phyloP scores from a whole-genome alignment of 116 monocot genomes.

The Trichopus zeylanicus region DNA sequence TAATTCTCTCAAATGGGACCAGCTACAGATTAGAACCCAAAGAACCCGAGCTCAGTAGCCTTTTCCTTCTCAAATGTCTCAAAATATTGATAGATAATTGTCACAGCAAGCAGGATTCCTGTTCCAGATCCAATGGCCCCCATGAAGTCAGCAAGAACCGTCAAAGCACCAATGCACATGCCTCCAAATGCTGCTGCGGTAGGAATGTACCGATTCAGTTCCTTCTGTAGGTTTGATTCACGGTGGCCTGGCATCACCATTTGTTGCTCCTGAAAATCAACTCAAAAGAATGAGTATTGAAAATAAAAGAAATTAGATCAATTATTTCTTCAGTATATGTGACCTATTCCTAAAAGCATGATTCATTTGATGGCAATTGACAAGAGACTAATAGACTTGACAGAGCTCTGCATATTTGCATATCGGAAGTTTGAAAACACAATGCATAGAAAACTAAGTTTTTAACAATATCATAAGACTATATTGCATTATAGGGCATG shows the following conservation, averaged over 20 bases:
- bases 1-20: too few relatives aligned
- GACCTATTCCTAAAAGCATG: not conserved
- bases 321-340: not conserved
- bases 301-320: not conserved
- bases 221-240: conserved; percentile 15
- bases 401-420: too few relatives aligned
- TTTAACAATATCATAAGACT: too few relatives aligned
- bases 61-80: conserved; percentile 4
- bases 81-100: not conserved
- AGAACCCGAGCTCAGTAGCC: not conserved
- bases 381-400: too few relatives aligned
- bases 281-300: not conserved
- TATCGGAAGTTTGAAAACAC: too few relatives aligned
- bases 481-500: too few relatives aligned
- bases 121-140: conserved; percentile 2
- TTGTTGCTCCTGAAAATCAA: conserved; percentile 18
- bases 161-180: not conserved
- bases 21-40: not conserved
- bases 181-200: not conserved
- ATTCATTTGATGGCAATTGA: too few relatives aligned
- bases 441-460: too few relatives aligned
- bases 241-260: conserved; percentile 23
- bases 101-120: not conserved
- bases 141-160: not conserved
- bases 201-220: not conserved